These are phyloP conservation scores for Myrica gale DNA, from an alignment of 306 rosid genomes.

Conservation along the genomic window DNA sequence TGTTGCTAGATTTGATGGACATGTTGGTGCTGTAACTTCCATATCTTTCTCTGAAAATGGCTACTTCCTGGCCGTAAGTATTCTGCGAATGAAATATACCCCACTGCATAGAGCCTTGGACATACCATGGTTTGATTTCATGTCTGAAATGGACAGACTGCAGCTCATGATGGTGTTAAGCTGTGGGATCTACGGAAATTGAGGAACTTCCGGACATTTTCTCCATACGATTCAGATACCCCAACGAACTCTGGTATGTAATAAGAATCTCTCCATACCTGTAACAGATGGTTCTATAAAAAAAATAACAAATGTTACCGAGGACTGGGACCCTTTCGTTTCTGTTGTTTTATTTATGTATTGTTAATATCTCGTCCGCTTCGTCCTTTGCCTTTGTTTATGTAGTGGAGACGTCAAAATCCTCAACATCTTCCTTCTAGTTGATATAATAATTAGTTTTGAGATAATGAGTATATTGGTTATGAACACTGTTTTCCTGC, in stretches of 20 bases:
- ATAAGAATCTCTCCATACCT: background rate
- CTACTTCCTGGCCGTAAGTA: conserved; percentile 94
- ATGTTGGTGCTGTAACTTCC: conserved; percentile 80
- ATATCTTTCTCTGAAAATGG: conserved; percentile 97
- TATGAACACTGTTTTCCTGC: conserved; percentile 15
- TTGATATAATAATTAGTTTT: background rate
- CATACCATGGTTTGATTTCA: conserved; percentile 22
- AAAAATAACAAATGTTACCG: background rate
- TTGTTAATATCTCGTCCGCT: background rate
- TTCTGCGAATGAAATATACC: conserved; percentile 6
- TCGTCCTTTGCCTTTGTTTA: background rate
- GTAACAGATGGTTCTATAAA: background rate
- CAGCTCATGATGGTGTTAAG: conserved; percentile 95
- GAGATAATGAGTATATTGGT: background rate
- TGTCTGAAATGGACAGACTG: conserved; percentile 58
- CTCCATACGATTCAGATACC: conserved; percentile 79
- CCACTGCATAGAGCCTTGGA: conserved; percentile 3
- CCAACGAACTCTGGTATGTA: conserved; percentile 79
- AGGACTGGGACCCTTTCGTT: background rate
- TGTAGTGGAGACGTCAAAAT: background rate
- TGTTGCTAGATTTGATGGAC: conserved; percentile 94
- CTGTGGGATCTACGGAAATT: conserved; percentile 96
- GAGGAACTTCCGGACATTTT: conserved; percentile 76
- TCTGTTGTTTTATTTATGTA: background rate
- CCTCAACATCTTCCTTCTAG: background rate